phyloP scores from a whole-genome alignment of 2,329 filamentous ascomycete genomes.

The Ophiostoma triangulosporum region DNA sequence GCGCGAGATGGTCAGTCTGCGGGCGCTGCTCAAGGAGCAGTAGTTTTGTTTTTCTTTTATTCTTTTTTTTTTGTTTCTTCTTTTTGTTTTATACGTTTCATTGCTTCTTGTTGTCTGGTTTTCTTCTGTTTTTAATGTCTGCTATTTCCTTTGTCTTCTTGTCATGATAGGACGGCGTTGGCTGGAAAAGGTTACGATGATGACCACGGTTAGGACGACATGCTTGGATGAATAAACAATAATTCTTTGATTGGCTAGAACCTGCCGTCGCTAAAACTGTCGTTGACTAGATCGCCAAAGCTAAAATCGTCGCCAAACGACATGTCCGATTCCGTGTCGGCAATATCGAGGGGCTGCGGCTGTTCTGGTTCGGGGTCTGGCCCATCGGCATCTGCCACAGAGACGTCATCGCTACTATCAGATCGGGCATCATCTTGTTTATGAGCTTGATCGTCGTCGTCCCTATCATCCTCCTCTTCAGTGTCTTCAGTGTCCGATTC shows the following conservation, averaged over 20 bases:
- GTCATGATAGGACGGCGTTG: constrained; percentile 1
- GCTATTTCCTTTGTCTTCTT: background rate
- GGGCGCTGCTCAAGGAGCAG: constrained; percentile 35
- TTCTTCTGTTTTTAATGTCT: background rate
- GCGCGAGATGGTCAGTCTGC: constrained; percentile 63
- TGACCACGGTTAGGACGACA: background rate
- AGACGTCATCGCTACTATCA: background rate
- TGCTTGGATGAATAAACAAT: background rate
- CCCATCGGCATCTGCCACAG: background rate
- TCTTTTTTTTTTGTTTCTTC: background rate
- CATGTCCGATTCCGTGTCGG: background rate
- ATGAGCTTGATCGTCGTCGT: background rate
- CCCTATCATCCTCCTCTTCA: background rate
- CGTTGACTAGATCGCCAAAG: background rate
- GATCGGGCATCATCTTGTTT: background rate
- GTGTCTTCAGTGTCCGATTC: background rate
- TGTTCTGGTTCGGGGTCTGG: background rate
- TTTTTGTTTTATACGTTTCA: no score
- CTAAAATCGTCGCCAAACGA: background rate
- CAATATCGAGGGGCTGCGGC: background rate
- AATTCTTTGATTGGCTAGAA: background rate
- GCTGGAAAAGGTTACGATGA: background rate
- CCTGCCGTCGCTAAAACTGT: background rate
- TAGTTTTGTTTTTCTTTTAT: background rate
- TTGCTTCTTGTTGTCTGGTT: background rate